phyloP scores from a whole-genome alignment of 1,284 basidiomycete genomes.

The Sporisorium iseilematis-ciliati region DNA sequence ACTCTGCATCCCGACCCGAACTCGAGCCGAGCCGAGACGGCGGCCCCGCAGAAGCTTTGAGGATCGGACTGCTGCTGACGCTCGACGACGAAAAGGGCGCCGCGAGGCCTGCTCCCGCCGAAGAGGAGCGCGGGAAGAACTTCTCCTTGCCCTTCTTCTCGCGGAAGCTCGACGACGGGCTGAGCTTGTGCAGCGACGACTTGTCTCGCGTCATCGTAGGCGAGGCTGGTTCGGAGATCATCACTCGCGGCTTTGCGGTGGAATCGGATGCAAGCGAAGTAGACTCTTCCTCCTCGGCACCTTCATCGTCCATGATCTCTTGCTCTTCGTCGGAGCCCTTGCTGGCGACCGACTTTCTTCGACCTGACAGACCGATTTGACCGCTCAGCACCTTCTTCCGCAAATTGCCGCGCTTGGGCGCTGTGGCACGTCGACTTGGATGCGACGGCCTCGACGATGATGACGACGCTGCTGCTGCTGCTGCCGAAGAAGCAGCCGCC shows the following conservation, averaged over 20 bases:
- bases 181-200: constrained; percentile 13
- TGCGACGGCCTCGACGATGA: background rate
- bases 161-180: constrained; percentile 28
- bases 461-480: background rate
- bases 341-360: constrained; percentile 9
- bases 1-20: constrained; percentile 5
- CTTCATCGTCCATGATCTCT: constrained; percentile 14
- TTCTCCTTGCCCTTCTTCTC: constrained; percentile 30
- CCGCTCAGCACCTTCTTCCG: constrained; percentile 48
- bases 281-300: constrained; percentile 6
- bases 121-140: constrained; percentile 50
- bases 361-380: constrained; percentile 40
- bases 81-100: constrained; percentile 10
- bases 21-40: constrained; percentile 13
- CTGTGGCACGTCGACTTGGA: constrained; percentile 8
- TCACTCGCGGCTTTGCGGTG: constrained; percentile 29
- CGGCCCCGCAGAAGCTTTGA: constrained; percentile 24
- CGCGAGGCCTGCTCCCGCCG: constrained; percentile 45
- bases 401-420: constrained; percentile 30
- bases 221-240: constrained; percentile 45
- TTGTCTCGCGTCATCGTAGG: constrained; percentile 11
- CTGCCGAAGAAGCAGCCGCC: background rate
- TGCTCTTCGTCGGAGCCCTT: constrained; percentile 19
- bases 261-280: constrained; percentile 5
- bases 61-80: constrained; percentile 23